A percentile compares a stretch with the other conserved stretches of the same genome.
Evolutionary conservation across 441 rosid species (phyloP).

Genomic region (Gossypium aridum): DNA sequence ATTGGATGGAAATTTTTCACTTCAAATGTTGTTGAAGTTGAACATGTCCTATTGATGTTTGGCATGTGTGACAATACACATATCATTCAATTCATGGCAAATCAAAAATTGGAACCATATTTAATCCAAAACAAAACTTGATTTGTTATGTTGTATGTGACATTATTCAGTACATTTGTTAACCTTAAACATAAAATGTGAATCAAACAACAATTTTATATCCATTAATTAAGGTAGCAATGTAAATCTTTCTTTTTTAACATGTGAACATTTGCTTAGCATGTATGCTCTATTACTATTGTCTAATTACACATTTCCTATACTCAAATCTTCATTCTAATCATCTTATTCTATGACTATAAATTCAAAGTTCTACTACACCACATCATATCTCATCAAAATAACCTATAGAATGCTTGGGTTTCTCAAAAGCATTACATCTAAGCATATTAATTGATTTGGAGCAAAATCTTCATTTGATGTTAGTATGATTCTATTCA

Average conservation of each 20-base stretch:
- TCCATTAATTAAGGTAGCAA: not conserved
- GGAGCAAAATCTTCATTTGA: not conserved
- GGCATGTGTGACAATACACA: not conserved
- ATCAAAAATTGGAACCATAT: not conserved
- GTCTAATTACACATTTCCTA: not conserved
- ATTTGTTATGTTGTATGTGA: not conserved
- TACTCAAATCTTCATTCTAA: not conserved
- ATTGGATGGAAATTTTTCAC: slow-evolving; percentile 13
- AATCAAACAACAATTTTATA: not conserved
- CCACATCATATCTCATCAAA: not conserved
- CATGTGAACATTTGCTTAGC: not conserved
- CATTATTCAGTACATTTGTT: not conserved
- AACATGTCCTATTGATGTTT: slow-evolving; percentile 20
- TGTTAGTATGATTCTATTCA: not conserved
- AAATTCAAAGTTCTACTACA: not conserved
- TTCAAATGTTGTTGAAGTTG: slow-evolving; percentile 22
- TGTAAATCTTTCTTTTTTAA: not conserved
- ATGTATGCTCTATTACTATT: not conserved
- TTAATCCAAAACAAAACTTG: not conserved
- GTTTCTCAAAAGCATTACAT: not conserved
- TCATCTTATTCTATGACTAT: too few species aligned
- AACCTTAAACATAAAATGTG: not conserved
- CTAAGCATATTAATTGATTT: not conserved
- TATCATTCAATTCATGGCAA: not conserved
- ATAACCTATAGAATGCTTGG: not conserved